Evolutionary conservation across 495 filamentous ascomycete genomes (phyloP).

Genomic region (Pyrenula massariospora): DNA sequence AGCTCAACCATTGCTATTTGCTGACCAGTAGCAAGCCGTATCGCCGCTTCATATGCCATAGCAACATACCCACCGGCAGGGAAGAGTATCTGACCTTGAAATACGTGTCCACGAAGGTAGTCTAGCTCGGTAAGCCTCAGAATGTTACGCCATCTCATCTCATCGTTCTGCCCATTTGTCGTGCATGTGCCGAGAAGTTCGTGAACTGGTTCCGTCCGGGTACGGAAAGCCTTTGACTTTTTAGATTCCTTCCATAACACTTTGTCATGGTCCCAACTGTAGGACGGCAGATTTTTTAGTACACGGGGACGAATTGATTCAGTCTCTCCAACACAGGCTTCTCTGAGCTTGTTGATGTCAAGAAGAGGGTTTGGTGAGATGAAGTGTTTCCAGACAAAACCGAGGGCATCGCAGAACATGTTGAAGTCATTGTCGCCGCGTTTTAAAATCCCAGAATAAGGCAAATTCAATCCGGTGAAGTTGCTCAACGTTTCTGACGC

Average conservation of each 20-base stretch:
- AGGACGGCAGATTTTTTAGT: constrained; percentile 31
- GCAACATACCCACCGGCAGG: constrained; percentile 7
- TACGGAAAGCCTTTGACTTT: constrained; percentile 10
- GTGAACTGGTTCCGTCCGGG: constrained; percentile 8
- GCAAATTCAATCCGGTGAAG: not conserved
- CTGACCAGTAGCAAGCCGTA: constrained; percentile 24
- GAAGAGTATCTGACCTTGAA: constrained; percentile 8
- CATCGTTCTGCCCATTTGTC: constrained; percentile 12
- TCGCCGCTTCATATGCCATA: constrained; percentile 10
- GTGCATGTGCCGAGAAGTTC: constrained; percentile 20
- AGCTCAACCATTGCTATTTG: constrained; percentile 10
- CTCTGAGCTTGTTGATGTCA: constrained; percentile 10
- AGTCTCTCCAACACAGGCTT: constrained; percentile 14
- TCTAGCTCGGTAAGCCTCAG: not conserved
- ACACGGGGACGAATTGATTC: constrained; percentile 6
- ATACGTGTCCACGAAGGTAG: constrained; percentile 1
- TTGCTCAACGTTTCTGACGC: constrained; percentile 33
- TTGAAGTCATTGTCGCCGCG: constrained; percentile 4
- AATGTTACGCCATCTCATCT: constrained; percentile 27
- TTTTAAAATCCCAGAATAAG: constrained; percentile 2
- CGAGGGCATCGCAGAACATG: constrained; percentile 4
- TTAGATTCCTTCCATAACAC: constrained; percentile 39
- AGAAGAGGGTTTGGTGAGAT: constrained; percentile 11
- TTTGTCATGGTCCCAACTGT: constrained; percentile 38
- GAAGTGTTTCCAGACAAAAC: constrained; percentile 13